Conservation (phyloP, 805 yeast genomes). For the Naumovozyma castellii region DNA sequence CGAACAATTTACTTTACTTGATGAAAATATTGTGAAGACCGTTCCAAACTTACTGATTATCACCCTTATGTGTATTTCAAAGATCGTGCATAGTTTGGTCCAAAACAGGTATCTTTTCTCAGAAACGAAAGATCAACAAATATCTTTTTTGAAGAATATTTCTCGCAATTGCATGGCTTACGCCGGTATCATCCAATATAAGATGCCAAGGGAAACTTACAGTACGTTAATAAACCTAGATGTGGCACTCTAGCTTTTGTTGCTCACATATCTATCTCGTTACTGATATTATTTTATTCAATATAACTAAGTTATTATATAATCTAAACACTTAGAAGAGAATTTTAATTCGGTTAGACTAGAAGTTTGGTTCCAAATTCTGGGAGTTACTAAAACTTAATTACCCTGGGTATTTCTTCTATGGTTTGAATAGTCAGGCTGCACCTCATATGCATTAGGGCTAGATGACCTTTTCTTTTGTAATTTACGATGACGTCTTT, state of each 20-base stretch:
- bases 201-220: conserved; percentile 80
- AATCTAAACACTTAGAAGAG: no score
- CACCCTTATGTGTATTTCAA: conserved; percentile 69
- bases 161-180: conserved; percentile 87
- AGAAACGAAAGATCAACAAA: conserved; percentile 43
- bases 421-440: conserved; percentile 48
- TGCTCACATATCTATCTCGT: neutral
- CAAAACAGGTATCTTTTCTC: conserved; percentile 34
- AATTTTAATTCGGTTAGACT: no score
- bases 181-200: conserved; percentile 90
- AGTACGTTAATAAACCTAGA: conserved; percentile 61
- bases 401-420: conserved; percentile 8
- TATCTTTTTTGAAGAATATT: conserved; percentile 44
- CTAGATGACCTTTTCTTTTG: conserved; percentile 27
- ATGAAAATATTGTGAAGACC: conserved; percentile 66
- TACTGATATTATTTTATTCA: neutral
- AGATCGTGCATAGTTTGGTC: conserved; percentile 38
- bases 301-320: no score
- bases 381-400: neutral
- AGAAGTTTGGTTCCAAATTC: no score
- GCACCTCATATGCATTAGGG: conserved; percentile 85
- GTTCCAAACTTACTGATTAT: conserved; percentile 73
- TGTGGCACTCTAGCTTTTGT: conserved; percentile 22
- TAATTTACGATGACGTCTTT: conserved; percentile 27
- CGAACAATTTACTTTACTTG: conserved; percentile 53